phyloP scores from a whole-genome alignment of 768 basidiomycete genomes.

The Leccinum subtestaceum region DNA sequence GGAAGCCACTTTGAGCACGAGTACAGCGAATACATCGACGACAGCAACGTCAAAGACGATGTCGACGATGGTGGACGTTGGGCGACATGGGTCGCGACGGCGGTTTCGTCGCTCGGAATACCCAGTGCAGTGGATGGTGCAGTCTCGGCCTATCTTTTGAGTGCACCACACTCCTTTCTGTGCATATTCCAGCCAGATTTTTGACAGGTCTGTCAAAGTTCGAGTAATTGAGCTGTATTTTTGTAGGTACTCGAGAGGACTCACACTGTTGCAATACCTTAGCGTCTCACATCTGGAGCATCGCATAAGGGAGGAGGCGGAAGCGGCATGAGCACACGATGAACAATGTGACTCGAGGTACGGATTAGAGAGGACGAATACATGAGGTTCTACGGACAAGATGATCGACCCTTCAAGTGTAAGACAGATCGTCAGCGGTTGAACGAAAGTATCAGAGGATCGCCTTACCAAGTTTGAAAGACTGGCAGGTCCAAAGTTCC shows the following conservation, averaged over 20 bases:
- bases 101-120: slow-evolving; percentile 60
- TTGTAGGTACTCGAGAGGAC: slow-evolving; percentile 20
- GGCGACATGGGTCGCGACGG: too few species aligned
- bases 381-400: slow-evolving; percentile 55
- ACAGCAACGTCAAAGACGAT: too few species aligned
- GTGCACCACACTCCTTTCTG: slow-evolving; percentile 72
- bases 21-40: too few species aligned
- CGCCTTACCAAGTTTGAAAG: slow-evolving; percentile 37
- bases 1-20: slow-evolving; percentile 23
- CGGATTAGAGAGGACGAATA: slow-evolving; percentile 61
- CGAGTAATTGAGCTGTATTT: not conserved
- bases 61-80: too few species aligned
- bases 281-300: slow-evolving; percentile 72
- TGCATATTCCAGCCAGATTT: slow-evolving; percentile 71
- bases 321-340: slow-evolving; percentile 50
- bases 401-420: slow-evolving; percentile 52
- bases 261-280: slow-evolving; percentile 74
- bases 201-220: slow-evolving; percentile 56
- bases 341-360: slow-evolving; percentile 68
- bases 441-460: not conserved
- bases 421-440: not conserved
- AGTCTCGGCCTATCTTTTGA: slow-evolving; percentile 53
- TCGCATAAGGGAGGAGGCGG: slow-evolving; percentile 47
- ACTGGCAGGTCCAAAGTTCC: slow-evolving; percentile 42
- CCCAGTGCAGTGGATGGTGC: slow-evolving; percentile 46